Percentiles rank a stretch among this genome's conserved stretches.
These are phyloP conservation scores for Cercophora samala DNA, from an alignment of 495 filamentous ascomycete species.

Conservation along the genomic window DNA sequence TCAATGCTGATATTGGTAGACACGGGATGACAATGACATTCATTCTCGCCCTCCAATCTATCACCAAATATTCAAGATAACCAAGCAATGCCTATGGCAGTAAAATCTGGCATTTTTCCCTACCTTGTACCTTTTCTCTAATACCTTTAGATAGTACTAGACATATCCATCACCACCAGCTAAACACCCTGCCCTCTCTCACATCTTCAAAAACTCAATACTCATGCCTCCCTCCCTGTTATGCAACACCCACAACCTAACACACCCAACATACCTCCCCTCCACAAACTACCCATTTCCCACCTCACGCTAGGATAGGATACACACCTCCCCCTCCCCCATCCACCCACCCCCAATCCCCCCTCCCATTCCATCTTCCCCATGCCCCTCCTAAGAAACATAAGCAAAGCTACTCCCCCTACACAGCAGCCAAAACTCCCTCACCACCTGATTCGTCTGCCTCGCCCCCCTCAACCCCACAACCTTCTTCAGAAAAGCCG, in stretches of 20 bases:
- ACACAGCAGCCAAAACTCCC: constrained; percentile 31
- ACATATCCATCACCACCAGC: too few species aligned
- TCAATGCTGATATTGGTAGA: too few species aligned
- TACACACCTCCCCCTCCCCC: background rate
- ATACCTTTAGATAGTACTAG: too few species aligned
- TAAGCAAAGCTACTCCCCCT: constrained; percentile 25
- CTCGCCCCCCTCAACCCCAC: constrained; percentile 40
- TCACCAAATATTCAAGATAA: too few species aligned
- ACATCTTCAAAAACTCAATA: background rate
- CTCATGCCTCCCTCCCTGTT: background rate
- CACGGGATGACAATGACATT: too few species aligned
- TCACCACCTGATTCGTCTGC: constrained; percentile 26
- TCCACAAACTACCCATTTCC: background rate
- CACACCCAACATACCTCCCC: background rate
- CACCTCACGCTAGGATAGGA: too few species aligned
- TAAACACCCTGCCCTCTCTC: background rate
- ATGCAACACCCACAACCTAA: background rate
- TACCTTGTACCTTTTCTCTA: too few species aligned
- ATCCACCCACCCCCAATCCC: background rate
- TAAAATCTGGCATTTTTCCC: too few species aligned
- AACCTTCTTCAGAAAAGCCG: constrained; percentile 56
- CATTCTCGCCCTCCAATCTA: too few species aligned
- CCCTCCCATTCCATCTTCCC: background rate
- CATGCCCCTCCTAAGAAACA: constrained; percentile 14
- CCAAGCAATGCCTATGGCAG: too few species aligned